Evolutionary conservation across 2,329 filamentous ascomycete species (phyloP).

Genomic region (Pseudomassariella vexata): DNA sequence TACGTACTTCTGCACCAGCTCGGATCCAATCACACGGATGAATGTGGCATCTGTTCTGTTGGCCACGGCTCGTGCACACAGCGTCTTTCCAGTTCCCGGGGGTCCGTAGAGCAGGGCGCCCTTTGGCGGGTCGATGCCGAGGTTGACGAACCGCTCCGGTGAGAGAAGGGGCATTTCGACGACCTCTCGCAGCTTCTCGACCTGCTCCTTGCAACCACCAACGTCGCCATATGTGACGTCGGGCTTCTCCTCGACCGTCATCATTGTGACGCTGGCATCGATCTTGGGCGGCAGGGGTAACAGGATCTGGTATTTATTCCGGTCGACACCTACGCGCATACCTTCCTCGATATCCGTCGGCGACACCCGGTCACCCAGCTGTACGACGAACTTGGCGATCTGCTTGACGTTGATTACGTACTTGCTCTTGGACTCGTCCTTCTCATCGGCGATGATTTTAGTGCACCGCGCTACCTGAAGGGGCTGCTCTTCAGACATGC

Average conservation of each 20-base stretch:
- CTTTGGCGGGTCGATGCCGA: conserved; percentile 98
- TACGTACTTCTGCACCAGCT: conserved; percentile 98
- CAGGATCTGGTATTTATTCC: conserved; percentile 99
- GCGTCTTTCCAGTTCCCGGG: conserved; percentile 97
- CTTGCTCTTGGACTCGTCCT: conserved; percentile 96
- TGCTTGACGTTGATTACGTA: conserved; percentile 99
- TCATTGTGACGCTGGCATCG: conserved; percentile 98
- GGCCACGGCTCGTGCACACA: conserved; percentile 93
- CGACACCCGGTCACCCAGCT: conserved; percentile 91
- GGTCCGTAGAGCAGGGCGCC: conserved; percentile 94
- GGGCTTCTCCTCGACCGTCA: conserved; percentile 99
- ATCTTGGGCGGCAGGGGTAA: conserved; percentile 96
- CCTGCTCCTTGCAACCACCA: conserved; percentile 98
- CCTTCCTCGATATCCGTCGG: conserved; percentile 99
- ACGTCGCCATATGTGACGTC: conserved; percentile 99
- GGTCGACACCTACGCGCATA: conserved; percentile 96
- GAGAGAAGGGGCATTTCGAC: conserved; percentile 97
- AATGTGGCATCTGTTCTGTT: conserved; percentile 98
- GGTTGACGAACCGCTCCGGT: conserved; percentile 92
- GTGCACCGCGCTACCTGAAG: conserved; percentile 97
- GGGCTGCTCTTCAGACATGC: conserved; percentile 97
- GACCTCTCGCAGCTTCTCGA: conserved; percentile 97
- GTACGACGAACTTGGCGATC: conserved; percentile 98
- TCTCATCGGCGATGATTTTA: conserved; percentile 97
- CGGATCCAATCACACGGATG: conserved; percentile 95